phyloP scores from a whole-genome alignment of 2,329 filamentous ascomycete species.

The Pestalotiopsis sp. region DNA sequence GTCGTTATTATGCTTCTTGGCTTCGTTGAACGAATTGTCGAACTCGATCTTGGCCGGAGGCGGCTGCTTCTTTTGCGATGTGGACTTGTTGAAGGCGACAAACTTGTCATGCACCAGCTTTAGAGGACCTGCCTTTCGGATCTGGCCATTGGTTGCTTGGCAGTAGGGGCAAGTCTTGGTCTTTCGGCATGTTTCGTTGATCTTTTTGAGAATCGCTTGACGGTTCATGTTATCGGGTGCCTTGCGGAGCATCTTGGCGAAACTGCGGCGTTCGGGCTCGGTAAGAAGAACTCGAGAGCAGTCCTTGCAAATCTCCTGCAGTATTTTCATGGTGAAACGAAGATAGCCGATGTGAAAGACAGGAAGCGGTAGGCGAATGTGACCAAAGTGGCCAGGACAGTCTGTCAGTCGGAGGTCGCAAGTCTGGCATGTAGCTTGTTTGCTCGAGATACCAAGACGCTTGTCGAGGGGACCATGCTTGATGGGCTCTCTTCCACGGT shows the following conservation, averaged over 20 bases:
- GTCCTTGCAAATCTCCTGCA: slow-evolving; percentile 96
- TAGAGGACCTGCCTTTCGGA: slow-evolving; percentile 88
- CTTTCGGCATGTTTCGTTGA: slow-evolving; percentile 90
- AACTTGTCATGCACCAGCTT: slow-evolving; percentile 97
- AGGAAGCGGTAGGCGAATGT: slow-evolving; percentile 87
- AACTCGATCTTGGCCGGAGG: slow-evolving; percentile 84
- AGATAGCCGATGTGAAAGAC: slow-evolving; percentile 97
- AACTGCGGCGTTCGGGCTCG: slow-evolving; percentile 76
- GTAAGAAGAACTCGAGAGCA: slow-evolving; percentile 84
- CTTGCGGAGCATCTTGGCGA: slow-evolving; percentile 78
- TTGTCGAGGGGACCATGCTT: slow-evolving; percentile 85
- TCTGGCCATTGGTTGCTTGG: slow-evolving; percentile 81
- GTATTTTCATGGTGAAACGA: slow-evolving; percentile 86
- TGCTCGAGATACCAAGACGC: slow-evolving; percentile 80
- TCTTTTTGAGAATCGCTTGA: slow-evolving; percentile 81
- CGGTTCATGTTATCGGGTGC: slow-evolving; percentile 87
- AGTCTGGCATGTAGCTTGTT: slow-evolving; percentile 77
- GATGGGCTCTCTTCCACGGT: slow-evolving; percentile 75
- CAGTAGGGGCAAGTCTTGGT: slow-evolving; percentile 82
- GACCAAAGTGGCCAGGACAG: slow-evolving; percentile 94
- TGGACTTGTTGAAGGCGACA: slow-evolving; percentile 84
- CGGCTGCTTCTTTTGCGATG: slow-evolving; percentile 79
- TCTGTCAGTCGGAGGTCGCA: slow-evolving; percentile 80
- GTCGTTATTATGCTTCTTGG: slow-evolving; percentile 77
- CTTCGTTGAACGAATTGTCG: slow-evolving; percentile 81